phyloP scores from a whole-genome alignment of 176 grass and related monocot genomes.

The Eragrostis curvula region DNA sequence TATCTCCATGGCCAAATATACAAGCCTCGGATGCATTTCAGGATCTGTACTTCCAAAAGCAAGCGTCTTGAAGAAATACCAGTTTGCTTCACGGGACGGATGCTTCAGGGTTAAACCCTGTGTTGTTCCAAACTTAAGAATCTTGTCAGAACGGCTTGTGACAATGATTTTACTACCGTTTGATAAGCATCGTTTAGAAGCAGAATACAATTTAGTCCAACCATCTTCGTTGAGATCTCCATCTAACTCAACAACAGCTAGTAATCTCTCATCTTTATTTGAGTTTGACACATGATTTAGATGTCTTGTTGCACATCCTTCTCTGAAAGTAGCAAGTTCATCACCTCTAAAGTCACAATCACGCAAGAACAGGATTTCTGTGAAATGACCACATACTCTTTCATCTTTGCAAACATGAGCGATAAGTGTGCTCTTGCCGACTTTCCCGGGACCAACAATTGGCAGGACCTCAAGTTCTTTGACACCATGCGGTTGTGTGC shows the following conservation, averaged over 20 bases:
- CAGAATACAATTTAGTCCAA: background rate
- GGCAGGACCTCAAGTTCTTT: background rate
- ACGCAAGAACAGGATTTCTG: background rate
- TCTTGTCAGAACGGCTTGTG: background rate
- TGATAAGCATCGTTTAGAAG: background rate
- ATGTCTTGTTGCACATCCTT: background rate
- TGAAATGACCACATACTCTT: conserved; percentile 12
- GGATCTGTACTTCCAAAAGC: background rate
- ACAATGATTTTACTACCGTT: background rate
- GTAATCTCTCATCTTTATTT: background rate
- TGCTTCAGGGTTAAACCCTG: background rate
- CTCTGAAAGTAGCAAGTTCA: background rate
- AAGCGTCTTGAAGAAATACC: conserved; percentile 26
- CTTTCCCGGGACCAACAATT: background rate
- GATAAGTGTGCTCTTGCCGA: conserved; percentile 38
- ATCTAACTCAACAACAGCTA: background rate
- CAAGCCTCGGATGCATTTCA: background rate
- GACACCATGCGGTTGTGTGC: background rate
- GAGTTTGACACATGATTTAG: background rate
- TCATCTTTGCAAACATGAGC: conserved; percentile 36
- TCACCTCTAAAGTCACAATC: background rate
- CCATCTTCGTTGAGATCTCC: background rate
- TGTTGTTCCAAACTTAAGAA: background rate
- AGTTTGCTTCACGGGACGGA: background rate
- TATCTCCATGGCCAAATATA: background rate